phyloP scores from a whole-genome alignment of 345 rosid genomes.

The Populus simonii region DNA sequence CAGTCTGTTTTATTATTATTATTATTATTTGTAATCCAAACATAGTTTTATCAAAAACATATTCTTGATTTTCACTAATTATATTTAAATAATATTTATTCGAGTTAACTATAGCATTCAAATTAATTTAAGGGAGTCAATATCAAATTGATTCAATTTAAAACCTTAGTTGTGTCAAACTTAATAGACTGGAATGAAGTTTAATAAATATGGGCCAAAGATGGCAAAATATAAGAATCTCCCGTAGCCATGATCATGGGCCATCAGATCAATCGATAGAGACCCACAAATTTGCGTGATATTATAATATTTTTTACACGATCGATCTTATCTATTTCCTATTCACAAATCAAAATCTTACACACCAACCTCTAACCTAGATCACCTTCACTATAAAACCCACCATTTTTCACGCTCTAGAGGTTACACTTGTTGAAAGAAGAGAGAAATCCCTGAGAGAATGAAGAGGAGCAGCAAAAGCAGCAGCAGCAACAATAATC shows the following conservation, averaged over 20 bases:
- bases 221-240: neutral
- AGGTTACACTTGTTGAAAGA: neutral
- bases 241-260: neutral
- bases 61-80: too few relatives aligned
- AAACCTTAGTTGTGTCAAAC: too few relatives aligned
- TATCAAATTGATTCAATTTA: too few relatives aligned
- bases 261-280: neutral
- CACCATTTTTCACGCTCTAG: neutral
- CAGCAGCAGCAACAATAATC: neutral
- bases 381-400: neutral
- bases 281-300: neutral
- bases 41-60: rapidly evolving
- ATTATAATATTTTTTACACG: neutral
- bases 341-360: slow-evolving; percentile 10
- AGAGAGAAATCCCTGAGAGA: neutral
- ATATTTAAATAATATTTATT: too few relatives aligned
- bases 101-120: too few relatives aligned
- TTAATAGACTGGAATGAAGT: too few relatives aligned
- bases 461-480: slow-evolving; percentile 6
- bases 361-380: neutral
- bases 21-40: too few relatives aligned
- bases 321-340: slow-evolving; percentile 30
- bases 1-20: too few relatives aligned
- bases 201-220: neutral
- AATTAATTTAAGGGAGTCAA: too few relatives aligned